These are phyloP conservation scores for Aureobasidium pullulans DNA, from an alignment of 2,329 filamentous ascomycete species.

Conservation along the genomic window DNA sequence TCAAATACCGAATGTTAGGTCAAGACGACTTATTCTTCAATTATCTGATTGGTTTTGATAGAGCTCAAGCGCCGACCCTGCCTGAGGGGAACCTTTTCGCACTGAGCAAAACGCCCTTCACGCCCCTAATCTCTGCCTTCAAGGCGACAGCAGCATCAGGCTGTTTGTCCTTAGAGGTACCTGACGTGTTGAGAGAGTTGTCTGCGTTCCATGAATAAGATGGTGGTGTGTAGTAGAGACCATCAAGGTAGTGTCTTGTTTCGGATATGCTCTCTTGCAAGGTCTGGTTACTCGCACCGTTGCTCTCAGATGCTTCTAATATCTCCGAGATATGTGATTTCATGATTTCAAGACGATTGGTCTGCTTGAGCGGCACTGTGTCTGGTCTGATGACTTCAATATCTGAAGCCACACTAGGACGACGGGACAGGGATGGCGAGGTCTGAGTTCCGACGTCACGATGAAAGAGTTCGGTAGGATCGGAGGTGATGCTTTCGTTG, in stretches of 20 bases:
- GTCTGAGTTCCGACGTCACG: slow-evolving; percentile 76
- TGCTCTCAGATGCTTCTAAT: slow-evolving; percentile 42
- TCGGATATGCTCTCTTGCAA: slow-evolving; percentile 44
- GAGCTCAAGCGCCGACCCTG: not conserved
- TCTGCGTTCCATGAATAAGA: slow-evolving; percentile 26
- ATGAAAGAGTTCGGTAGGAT: slow-evolving; percentile 73
- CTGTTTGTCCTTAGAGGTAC: slow-evolving; percentile 37
- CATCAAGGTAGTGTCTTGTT: slow-evolving; percentile 60
- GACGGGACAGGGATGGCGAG: slow-evolving; percentile 43
- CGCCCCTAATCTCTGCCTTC: slow-evolving; percentile 66
- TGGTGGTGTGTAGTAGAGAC: slow-evolving; percentile 41
- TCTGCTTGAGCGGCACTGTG: slow-evolving; percentile 27
- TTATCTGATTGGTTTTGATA: not conserved
- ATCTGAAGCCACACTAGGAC: slow-evolving; percentile 22
- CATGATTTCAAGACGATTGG: slow-evolving; percentile 43
- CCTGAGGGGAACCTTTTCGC: slow-evolving; percentile 59
- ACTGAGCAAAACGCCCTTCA: slow-evolving; percentile 72
- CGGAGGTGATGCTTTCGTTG: slow-evolving; percentile 44
- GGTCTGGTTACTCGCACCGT: slow-evolving; percentile 45
- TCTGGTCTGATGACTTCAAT: slow-evolving; percentile 24
- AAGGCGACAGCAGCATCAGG: slow-evolving; percentile 65
- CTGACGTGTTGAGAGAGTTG: slow-evolving; percentile 20
- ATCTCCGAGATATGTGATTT: slow-evolving; percentile 45
- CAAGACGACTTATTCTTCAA: no score
- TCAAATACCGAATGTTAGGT: no score